These are phyloP conservation scores for Thalassiosira profunda DNA, from an alignment of 108 stramenopile species.

Conservation along the genomic window DNA sequence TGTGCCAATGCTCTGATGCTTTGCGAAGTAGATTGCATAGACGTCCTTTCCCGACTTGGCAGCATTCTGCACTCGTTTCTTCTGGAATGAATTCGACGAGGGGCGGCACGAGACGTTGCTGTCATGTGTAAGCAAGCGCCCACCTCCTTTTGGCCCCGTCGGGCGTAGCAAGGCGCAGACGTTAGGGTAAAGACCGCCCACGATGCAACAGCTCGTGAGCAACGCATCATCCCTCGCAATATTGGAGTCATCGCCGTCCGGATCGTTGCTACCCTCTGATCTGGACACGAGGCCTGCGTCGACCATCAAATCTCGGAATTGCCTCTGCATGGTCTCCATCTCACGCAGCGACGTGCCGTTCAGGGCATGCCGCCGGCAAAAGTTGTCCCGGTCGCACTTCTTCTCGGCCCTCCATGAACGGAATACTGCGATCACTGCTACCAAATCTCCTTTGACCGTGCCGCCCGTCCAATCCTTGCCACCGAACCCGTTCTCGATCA, in stretches of 20 bases:
- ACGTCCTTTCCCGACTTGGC: conserved; percentile 55
- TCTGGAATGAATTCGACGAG: conserved; percentile 57
- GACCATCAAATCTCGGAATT: conserved; percentile 51
- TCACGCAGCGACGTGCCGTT: conserved; percentile 49
- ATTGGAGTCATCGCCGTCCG: conserved; percentile 27
- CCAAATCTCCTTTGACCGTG: conserved; percentile 66
- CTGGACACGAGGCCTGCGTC: conserved; percentile 57
- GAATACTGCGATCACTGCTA: conserved; percentile 67
- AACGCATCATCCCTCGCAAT: conserved; percentile 53
- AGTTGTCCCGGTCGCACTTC: no score
- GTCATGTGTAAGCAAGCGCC: conserved; percentile 57
- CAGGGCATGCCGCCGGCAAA: conserved; percentile 46
- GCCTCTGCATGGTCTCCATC: conserved; percentile 44
- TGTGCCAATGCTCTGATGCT: conserved; percentile 48
- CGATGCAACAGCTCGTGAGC: conserved; percentile 63
- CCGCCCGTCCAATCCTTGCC: conserved; percentile 57
- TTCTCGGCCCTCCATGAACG: conserved; percentile 46
- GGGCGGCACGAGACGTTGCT: conserved; percentile 46
- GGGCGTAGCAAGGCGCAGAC: conserved; percentile 64
- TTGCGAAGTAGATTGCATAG: conserved; percentile 72
- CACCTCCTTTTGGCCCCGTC: conserved; percentile 36
- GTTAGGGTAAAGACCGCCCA: conserved; percentile 76
- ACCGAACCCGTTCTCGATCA: conserved; percentile 72
- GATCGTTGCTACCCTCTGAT: neutral
- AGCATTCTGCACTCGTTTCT: conserved; percentile 48